Evolutionary conservation across 306 rosid species (phyloP).

Genomic region (barrel medic (Medicago truncatula)): DNA sequence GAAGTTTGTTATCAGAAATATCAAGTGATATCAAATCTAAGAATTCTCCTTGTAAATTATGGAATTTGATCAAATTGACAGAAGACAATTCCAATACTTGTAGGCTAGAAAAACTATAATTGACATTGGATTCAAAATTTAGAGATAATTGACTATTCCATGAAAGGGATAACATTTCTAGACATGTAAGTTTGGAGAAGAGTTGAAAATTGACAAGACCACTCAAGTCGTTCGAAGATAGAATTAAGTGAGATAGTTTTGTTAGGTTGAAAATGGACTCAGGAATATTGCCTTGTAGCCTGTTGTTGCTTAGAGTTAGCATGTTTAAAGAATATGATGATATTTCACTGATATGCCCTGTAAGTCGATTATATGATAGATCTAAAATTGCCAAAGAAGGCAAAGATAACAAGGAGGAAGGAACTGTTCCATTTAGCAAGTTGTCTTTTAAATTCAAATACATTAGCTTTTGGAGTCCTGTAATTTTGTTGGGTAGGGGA

Average conservation of each 20-base stretch:
- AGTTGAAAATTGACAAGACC: neutral
- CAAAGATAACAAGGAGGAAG: conserved; percentile 1
- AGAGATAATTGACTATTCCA: neutral
- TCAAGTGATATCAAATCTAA: neutral
- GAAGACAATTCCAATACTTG: neutral
- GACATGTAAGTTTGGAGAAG: too few species aligned
- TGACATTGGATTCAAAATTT: neutral
- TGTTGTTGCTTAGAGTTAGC: neutral
- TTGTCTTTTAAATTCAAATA: rapidly evolving
- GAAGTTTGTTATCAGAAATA: neutral
- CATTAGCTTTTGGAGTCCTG: neutral
- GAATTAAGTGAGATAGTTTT: neutral
- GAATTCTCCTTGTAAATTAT: neutral
- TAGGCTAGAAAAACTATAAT: neutral
- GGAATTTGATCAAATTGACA: neutral
- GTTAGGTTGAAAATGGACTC: neutral
- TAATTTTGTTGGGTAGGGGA: neutral
- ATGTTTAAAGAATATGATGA: neutral
- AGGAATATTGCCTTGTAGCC: neutral
- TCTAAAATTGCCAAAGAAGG: neutral
- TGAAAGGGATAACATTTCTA: neutral
- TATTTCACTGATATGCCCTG: neutral
- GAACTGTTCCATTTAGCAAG: conserved; percentile 13
- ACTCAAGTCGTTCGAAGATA: conserved; percentile 9
- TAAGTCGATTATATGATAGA: neutral